These are phyloP conservation scores for Alternaria postmessia DNA, from an alignment of 2,329 filamentous ascomycete species.

Conservation along the genomic window DNA sequence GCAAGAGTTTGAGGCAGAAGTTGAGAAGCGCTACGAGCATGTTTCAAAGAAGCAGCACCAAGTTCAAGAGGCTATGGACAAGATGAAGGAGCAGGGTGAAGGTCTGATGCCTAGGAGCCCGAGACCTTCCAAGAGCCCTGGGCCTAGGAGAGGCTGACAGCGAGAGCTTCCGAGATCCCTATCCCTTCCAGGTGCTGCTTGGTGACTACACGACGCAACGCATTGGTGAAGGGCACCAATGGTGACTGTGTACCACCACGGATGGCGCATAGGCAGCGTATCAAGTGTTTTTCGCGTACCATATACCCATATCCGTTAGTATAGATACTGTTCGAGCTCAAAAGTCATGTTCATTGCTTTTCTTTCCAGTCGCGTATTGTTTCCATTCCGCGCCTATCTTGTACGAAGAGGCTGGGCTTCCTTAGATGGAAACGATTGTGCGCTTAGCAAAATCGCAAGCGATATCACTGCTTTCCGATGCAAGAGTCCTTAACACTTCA, in stretches of 20 bases:
- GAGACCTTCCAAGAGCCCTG: slow-evolving; percentile 30
- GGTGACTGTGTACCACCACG: background rate
- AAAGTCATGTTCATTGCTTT: background rate
- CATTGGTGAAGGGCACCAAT: background rate
- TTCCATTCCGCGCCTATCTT: background rate
- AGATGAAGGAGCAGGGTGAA: slow-evolving; percentile 64
- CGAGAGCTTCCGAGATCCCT: no score
- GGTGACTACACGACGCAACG: background rate
- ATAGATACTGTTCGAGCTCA: background rate
- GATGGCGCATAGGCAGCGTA: background rate
- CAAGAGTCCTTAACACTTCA: no score
- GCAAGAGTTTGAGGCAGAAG: slow-evolving; percentile 62
- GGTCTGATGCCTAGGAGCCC: slow-evolving; percentile 60
- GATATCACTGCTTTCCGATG: background rate
- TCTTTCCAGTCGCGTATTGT: background rate
- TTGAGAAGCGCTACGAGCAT: slow-evolving; percentile 61
- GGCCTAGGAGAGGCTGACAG: slow-evolving; percentile 15
- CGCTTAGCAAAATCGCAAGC: background rate
- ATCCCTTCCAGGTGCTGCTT: background rate
- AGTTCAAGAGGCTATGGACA: slow-evolving; percentile 59
- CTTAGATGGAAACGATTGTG: background rate
- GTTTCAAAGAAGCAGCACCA: slow-evolving; percentile 60
- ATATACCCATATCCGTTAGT: slow-evolving; percentile 16
- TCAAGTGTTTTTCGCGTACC: background rate
- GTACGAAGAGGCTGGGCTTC: background rate